Base-by-base conservation (phyloP, 495 filamentous ascomycete species). In the Chaetomium cochliodes region DNA sequence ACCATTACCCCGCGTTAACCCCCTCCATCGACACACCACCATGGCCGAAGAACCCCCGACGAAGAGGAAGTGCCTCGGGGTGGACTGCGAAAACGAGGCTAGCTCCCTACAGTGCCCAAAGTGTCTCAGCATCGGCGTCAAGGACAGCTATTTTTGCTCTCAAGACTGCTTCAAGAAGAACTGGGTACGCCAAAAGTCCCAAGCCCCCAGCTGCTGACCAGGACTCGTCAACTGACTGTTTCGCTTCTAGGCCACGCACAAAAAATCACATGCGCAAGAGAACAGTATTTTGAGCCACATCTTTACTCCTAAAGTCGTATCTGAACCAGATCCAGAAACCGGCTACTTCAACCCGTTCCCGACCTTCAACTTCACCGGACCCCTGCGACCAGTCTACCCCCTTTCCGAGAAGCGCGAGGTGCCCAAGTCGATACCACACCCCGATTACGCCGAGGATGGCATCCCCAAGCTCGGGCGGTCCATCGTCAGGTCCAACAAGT, bases 141-240 rank as follows among this genome's bases (percentile, higher is more conserved):
- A 90, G 71, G 91, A 93, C 73, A 94, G 91, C 79, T 96, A 86
- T 76, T 98, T 98, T 82, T 98, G 94, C 81, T 92, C 92, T 13
- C 96, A 98, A 74, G 96, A 98, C 71, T 98, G 94, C 83, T 98
- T 98, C 80, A 98, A 97, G 82, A 86, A 86, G 73, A 98, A 91
- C 80, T 98, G 94, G 94, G 94, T 98, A 85, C 73, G 88, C 22
- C 58, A 22, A 5, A 18, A n/a, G 11, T 15, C 16, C 6, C 30
- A 3, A 22, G 16, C 33, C 9, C 8, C 18, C 13, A 44, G 41
- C 51, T 15, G 16, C 51, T 6, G 8, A 51, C 50, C 50, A 28
- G 9, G 50, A 28, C 3, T 8, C 33, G 12, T 33, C 13, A 26
- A 44, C 62, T 68, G 60, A 65, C 67, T 42, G 60, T 58, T 37